These are phyloP conservation scores for Pseudopyricularia cyperi DNA, from an alignment of 2,329 filamentous ascomycete species.

Conservation along the genomic window DNA sequence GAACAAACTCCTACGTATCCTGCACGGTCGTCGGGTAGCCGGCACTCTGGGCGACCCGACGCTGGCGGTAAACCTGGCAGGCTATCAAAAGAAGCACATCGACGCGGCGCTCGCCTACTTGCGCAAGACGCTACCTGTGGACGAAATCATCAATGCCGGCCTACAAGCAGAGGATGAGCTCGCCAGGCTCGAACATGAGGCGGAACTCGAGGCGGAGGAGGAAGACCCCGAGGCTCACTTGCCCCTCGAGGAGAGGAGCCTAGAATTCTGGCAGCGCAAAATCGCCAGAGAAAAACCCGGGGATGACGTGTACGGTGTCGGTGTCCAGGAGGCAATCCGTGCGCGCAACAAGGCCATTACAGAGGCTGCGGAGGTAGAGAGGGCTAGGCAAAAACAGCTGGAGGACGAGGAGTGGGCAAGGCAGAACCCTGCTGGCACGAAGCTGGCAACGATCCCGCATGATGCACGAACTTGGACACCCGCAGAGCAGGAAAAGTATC, in stretches of 20 bases:
- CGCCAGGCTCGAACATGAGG: slow-evolving; percentile 30
- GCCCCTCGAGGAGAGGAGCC: background rate
- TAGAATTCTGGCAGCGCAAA: slow-evolving; percentile 6
- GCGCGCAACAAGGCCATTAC: slow-evolving; percentile 24
- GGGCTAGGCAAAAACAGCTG: slow-evolving; percentile 19
- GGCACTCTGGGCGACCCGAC: slow-evolving; percentile 49
- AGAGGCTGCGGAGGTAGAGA: slow-evolving; percentile 32
- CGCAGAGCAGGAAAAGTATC: slow-evolving; percentile 8
- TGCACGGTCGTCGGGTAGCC: slow-evolving; percentile 51
- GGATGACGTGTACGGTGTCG: slow-evolving; percentile 43
- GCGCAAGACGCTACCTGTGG: slow-evolving; percentile 37
- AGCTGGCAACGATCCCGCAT: slow-evolving; percentile 24
- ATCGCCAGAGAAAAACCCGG: slow-evolving; percentile 12
- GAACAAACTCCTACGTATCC: slow-evolving; percentile 41
- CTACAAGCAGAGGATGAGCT: slow-evolving; percentile 51
- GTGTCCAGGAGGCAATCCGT: slow-evolving; percentile 43
- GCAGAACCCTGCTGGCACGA: slow-evolving; percentile 20
- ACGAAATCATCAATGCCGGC: slow-evolving; percentile 48
- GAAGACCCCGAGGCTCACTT: slow-evolving; percentile 8
- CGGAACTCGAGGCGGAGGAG: slow-evolving; percentile 10
- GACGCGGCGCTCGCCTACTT: slow-evolving; percentile 39
- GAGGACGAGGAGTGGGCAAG: slow-evolving; percentile 26
- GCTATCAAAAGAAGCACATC: slow-evolving; percentile 27
- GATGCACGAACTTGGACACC: slow-evolving; percentile 20
- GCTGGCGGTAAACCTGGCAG: slow-evolving; percentile 31